Evolutionary conservation across 164 flowering plant species (phyloP), one percentile per base, ranked within the genome.

Genomic region (Vitis amurensis): DNA sequence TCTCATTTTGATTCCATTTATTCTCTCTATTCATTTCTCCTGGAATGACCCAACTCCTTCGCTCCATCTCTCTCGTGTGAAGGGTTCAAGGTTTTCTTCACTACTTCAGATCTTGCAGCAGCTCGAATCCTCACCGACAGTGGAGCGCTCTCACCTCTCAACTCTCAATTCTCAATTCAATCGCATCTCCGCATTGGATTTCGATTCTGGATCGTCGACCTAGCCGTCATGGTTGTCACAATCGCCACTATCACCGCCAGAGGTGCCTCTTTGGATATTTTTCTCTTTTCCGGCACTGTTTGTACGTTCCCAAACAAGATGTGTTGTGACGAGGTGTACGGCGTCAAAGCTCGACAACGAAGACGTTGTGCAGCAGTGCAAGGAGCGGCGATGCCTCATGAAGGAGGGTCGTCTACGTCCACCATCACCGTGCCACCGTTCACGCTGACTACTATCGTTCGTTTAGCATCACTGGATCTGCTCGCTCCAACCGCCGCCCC

Each of bases 171-270:
- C 50, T 47, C 44, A 66, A 50, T 62, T 66, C 65, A 50, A 48
- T 67, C 71, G 52, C 44, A 50, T 61, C 55, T 61, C 37, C 69
- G 62, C 79, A 78, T 79, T 75, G 62, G 56, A 31, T 77, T 52
- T 58, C 2, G 64, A 30, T 63, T 50, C 4, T 61, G 64, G 23
- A 56, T 68, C 74, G 50, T 63, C 71, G 86, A 82, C 80, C 83
- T 66, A 67, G 78, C 64, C 72, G 68, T 84, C 90, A 94, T 94
- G 99, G 97, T 97, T 76, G 93, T 97, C 27, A 98, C 99, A 12
- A 92, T 74, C 77, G 99, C 99, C 61, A 98, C 99, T 72, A 92
- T 94, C 87, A 73, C 91, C 71, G 1, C 1, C 1, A 1, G 23
- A 19, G 23, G 23, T 19, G 23, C 23, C 23, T 19, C 23, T 19